Evolutionary conservation across 2,329 filamentous ascomycete genomes (phyloP), one percentile per base, ranked within the genome.

Genomic region (Fusarium albosuccineum): DNA sequence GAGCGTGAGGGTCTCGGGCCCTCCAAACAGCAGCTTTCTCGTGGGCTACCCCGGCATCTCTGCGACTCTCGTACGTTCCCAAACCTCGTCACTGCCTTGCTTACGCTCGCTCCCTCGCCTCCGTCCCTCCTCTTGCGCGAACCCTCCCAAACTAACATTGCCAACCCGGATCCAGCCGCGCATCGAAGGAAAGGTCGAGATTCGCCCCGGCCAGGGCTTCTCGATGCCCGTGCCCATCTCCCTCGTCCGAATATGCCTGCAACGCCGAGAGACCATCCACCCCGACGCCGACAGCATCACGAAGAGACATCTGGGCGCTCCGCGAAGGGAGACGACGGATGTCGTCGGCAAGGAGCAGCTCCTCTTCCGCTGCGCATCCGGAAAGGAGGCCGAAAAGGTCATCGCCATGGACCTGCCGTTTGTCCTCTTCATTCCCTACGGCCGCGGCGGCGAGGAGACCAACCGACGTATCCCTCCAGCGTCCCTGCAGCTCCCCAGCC

Each of bases 31-130:
- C 82, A 96, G 92, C 82, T 97, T 97, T 78, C 86, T 98, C 69
- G 93, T 98, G 73, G 96, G 96, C 73, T 99, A 98, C 80, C 96
- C 96, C 57, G 96, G 96, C 73, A 98, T 99, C 80, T 97, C 95
- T 57, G 96, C 96, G 75, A 99, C 96, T 37, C 82, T 97, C 88
- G 94, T 97, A 87, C 82, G 93, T 88, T 13, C 45, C 17, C 17
- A 22, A 44, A 57, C 59, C 45, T 49, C 64, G 57, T 51, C 37
- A 22, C 26, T 22, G 56, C 41, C 53, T 57, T 60, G 61, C 62
- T 61, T 68, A 66, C 45, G 64, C 39, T 30, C 44, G 44, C 11
- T 57, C 45, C 34, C 46, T 60, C 40, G 34, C 36, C 45, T 39
- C 44, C 33, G 10, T 29, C 48, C 39, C 61, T 8, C 11, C 33